Conservation (phyloP, 768 basidiomycete species). For the Serpula lacrymans region DNA sequence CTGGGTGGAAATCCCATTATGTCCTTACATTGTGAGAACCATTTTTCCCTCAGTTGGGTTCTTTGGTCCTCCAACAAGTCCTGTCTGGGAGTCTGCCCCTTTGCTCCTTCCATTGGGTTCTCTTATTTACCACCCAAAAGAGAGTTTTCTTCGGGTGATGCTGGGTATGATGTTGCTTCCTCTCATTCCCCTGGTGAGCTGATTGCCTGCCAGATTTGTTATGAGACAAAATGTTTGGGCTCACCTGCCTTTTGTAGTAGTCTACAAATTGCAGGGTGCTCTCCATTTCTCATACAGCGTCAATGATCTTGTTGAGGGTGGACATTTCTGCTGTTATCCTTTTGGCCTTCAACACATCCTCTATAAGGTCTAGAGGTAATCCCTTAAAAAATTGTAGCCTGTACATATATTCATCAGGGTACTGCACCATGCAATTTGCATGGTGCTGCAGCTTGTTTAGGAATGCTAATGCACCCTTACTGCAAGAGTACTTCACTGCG, state of each 20-base stretch:
- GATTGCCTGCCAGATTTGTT: no score
- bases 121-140: no score
- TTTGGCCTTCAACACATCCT: neutral
- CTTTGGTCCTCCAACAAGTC: no score
- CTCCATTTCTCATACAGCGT: constrained; percentile 2
- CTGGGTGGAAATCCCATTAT: constrained; percentile 16
- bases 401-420: constrained; percentile 1
- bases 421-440: constrained; percentile 1
- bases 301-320: neutral
- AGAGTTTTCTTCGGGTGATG: no score
- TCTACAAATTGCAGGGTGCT: no score
- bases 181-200: no score
- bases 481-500: neutral
- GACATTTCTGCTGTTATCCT: neutral
- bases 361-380: neutral
- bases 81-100: no score
- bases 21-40: no score
- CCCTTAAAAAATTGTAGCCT: neutral
- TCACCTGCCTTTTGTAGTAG: no score
- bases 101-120: no score
- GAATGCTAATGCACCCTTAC: neutral
- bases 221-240: no score
- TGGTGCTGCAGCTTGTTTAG: neutral
- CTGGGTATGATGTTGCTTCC: no score
- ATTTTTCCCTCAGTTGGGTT: constrained; percentile 1